Percentiles rank a stretch among this genome's conserved stretches.
These are phyloP conservation scores for Beta lomatogona DNA, from an alignment of 179 eudicot genomes.

Conservation along the genomic window DNA sequence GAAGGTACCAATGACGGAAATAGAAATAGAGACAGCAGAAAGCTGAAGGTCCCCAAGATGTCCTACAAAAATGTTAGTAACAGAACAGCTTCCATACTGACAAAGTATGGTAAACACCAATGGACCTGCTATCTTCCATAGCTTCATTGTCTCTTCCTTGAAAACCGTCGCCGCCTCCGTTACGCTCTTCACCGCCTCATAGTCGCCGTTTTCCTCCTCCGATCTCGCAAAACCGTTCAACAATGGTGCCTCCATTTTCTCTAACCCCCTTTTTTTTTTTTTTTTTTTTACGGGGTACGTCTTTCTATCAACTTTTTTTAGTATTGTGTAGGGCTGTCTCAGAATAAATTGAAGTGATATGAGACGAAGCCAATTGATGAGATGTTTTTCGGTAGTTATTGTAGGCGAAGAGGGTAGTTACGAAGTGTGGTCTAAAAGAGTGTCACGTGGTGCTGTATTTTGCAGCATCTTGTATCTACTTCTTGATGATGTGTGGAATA, in stretches of 20 bases:
- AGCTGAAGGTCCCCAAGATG: constrained; percentile 67
- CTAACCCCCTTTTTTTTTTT: too few relatives aligned
- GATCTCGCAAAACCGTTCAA: background rate
- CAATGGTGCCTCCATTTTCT: constrained; percentile 7
- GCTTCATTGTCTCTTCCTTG: constrained; percentile 45
- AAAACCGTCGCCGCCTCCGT: constrained; percentile 38
- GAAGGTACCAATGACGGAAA: constrained; percentile 53
- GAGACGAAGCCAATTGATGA: too few relatives aligned
- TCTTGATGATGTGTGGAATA: too few relatives aligned
- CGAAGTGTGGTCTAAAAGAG: too few relatives aligned
- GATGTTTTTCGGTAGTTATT: too few relatives aligned
- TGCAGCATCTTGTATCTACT: too few relatives aligned
- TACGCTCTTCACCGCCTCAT: constrained; percentile 33
- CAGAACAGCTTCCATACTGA: constrained; percentile 42
- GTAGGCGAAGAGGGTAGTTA: too few relatives aligned
- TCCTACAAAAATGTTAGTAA: constrained; percentile 61
- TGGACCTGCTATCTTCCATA: constrained; percentile 63
- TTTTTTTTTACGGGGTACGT: background rate
- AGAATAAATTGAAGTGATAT: too few relatives aligned
- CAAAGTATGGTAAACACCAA: constrained; percentile 50
- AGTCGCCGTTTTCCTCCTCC: constrained; percentile 42
- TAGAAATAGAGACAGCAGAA: constrained; percentile 58
- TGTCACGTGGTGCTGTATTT: too few relatives aligned
- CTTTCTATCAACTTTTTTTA: background rate
- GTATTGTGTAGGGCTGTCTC: too few relatives aligned